A percentile compares a stretch with the other conserved stretches of the same genome.
Evolutionary conservation across 1,284 basidiomycete species (phyloP).

Genomic region (Neolentinus lepideus): DNA sequence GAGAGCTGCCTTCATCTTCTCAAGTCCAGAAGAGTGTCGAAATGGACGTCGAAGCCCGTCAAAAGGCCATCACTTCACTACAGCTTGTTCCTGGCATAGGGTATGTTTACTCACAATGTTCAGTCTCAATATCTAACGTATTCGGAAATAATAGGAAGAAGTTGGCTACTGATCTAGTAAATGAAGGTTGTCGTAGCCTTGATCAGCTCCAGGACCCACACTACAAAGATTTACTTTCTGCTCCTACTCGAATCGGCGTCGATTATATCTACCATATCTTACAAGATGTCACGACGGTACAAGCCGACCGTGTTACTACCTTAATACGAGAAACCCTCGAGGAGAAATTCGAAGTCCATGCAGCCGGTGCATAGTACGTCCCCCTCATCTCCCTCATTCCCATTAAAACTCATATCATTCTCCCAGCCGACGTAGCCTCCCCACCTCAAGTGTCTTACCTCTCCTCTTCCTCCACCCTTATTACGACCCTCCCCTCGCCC

Average conservation of each 20-base stretch:
- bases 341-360: constrained; percentile 33
- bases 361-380: constrained; percentile 47
- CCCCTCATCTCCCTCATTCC: background rate
- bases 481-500: constrained; percentile 5
- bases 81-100: constrained; percentile 25
- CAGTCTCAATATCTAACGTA: background rate
- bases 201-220: constrained; percentile 31
- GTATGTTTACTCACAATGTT: constrained; percentile 11
- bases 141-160: constrained; percentile 18
- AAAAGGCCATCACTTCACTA: constrained; percentile 14
- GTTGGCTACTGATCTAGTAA: constrained; percentile 35
- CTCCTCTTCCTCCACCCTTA: constrained; percentile 18
- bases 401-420: background rate
- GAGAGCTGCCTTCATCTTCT: too few relatives aligned
- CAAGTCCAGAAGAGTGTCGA: too few relatives aligned
- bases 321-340: constrained; percentile 37
- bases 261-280: constrained; percentile 32
- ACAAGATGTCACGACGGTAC: constrained; percentile 24
- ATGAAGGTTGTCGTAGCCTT: constrained; percentile 40
- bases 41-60: constrained; percentile 16
- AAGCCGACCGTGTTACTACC: constrained; percentile 29
- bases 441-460: constrained; percentile 11
- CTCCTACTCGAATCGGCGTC: constrained; percentile 26
- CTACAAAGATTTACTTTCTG: constrained; percentile 28
- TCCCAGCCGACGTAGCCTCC: constrained; percentile 18